Evolutionary conservation across 139 green algal species (phyloP), one percentile per base, ranked within the genome.

Genomic region (Picochlorum costavermella): DNA sequence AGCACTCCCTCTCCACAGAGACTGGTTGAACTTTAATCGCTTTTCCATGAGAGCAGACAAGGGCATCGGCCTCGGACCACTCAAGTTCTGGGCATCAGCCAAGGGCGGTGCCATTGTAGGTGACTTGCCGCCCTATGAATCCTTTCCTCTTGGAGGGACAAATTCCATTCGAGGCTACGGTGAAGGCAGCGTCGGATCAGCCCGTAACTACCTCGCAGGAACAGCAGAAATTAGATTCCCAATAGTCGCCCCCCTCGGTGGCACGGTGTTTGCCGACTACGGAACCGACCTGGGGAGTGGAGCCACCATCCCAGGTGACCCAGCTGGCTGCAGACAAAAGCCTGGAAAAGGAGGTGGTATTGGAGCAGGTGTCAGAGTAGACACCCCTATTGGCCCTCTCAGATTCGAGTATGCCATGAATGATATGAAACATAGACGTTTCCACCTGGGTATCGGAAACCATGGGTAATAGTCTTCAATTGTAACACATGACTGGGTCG

Each of bases 391-490:
- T 50, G 92, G 92, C 0, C 88, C 94, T 2, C 71, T 99, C 56
- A 74, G 94, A 11, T 74, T 99, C 6, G 94, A 99, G 78, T 98
- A 96, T 72, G 94, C 88, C 0, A 91, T 85, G 77, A 98, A 96
- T 56, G 86, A 92, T 57, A 37, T 75, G 11, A 57, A 73, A 5
- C 46, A 67, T n/a, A 63, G 81, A 8, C 82, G 91, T 6, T 96
- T 96, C 72, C 93, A 98, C 67, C 85, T 97, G 16, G 92, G 91
- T 33, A 87, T 98, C 12, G 91, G 89, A 0, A 82, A 56, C 11
- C 69, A 80, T 64, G 63, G 68, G 12, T 82, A 63, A 74, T 53
- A 2, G 44, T 26, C 20, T 23, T 23, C 20, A 29, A 25, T 10
- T 51, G 45, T 51, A 51, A 10, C 10, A 49, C 46, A 51, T n/a